These are phyloP conservation scores for Dunaliella salina DNA, from an alignment of 163 green algal species.

Conservation along the genomic window DNA sequence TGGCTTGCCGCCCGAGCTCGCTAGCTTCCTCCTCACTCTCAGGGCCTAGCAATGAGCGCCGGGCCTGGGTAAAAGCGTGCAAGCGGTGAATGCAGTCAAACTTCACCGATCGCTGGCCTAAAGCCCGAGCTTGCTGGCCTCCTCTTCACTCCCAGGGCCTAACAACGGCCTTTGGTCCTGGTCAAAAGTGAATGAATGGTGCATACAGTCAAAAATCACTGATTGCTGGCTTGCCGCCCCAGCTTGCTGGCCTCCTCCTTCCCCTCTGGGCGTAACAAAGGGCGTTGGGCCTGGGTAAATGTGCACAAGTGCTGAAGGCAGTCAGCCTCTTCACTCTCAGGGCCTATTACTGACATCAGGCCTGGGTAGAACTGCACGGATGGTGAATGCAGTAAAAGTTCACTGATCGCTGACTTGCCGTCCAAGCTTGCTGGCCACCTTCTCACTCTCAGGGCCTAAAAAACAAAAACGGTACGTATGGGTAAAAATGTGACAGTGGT, in stretches of 20 bases:
- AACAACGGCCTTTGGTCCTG: no score
- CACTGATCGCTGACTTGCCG: neutral
- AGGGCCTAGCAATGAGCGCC: neutral
- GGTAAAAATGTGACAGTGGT: no score
- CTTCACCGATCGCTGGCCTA: neutral
- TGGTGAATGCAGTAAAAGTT: no score
- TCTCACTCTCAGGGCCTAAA: neutral
- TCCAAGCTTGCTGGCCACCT: neutral
- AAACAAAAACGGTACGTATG: no score
- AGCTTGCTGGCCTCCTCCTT: slow-evolving; percentile 11
- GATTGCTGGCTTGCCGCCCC: slow-evolving; percentile 24
- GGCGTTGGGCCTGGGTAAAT: neutral
- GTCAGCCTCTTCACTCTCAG: no score
- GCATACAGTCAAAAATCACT: no score
- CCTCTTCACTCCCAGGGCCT: neutral
- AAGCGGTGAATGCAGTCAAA: no score
- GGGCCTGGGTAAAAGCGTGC: neutral
- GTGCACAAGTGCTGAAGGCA: no score
- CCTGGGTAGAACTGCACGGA: no score
- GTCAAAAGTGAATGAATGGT: no score
- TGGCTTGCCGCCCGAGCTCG: slow-evolving; percentile 27
- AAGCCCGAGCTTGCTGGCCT: neutral
- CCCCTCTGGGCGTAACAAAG: neutral
- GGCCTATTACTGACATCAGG: no score
- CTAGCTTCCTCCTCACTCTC: neutral